These are phyloP conservation scores for Lagerstroemia speciosa DNA, from an alignment of 345 rosid species.

Conservation along the genomic window DNA sequence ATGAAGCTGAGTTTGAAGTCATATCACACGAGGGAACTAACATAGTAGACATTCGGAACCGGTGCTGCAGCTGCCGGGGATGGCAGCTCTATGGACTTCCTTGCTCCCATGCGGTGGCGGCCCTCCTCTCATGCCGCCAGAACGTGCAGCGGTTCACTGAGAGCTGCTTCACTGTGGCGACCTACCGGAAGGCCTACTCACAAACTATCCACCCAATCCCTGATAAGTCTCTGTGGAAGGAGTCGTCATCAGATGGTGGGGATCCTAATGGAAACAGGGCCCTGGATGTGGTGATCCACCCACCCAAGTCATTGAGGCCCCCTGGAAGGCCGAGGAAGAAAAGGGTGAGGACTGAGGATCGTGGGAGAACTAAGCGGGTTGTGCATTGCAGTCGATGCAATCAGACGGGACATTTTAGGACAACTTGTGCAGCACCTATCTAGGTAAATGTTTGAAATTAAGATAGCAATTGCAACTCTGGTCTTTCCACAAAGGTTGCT, in stretches of 20 bases:
- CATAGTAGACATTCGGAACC: slow-evolving; percentile 82
- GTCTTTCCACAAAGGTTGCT: neutral
- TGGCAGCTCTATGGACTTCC: slow-evolving; percentile 97
- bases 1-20: slow-evolving; percentile 93
- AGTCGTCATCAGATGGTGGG: slow-evolving; percentile 41
- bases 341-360: slow-evolving; percentile 85
- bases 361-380: slow-evolving; percentile 80
- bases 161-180: slow-evolving; percentile 94
- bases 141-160: slow-evolving; percentile 91
- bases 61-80: slow-evolving; percentile 91
- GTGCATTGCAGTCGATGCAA: slow-evolving; percentile 98
- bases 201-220: slow-evolving; percentile 97
- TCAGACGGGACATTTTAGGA: slow-evolving; percentile 97
- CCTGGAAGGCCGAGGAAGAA: slow-evolving; percentile 95
- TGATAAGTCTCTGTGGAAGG: slow-evolving; percentile 86
- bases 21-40: slow-evolving; percentile 84
- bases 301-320: slow-evolving; percentile 84
- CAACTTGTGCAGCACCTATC: slow-evolving; percentile 95
- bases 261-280: slow-evolving; percentile 43
- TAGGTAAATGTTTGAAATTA: slow-evolving; percentile 18
- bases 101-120: slow-evolving; percentile 95
- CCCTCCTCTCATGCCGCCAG: slow-evolving; percentile 95
- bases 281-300: slow-evolving; percentile 46
- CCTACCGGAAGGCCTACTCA: slow-evolving; percentile 81
- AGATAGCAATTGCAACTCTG: neutral